Conservation (phyloP, 192 early-diverging fungal genomes). For the Podila horticola region DNA sequence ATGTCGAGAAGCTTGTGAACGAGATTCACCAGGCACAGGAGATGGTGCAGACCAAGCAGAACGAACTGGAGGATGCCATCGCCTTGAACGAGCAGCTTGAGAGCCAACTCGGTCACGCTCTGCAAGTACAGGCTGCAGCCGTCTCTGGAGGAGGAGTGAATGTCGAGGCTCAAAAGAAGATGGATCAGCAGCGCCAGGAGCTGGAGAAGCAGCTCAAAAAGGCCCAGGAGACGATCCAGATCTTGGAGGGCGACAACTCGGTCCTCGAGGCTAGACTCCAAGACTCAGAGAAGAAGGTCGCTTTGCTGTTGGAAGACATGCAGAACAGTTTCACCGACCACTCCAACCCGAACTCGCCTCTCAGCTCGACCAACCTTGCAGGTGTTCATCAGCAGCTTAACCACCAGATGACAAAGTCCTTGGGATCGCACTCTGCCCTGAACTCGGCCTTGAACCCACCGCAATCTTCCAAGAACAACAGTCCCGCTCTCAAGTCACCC, state of each 20-base stretch:
- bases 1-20: conserved; percentile 33
- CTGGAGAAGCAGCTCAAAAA: conserved; percentile 30
- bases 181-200: conserved; percentile 24
- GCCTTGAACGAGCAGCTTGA: not conserved
- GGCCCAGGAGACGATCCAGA: conserved; percentile 41
- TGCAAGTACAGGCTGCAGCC: conserved; percentile 5
- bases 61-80: not conserved
- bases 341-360: conserved; percentile 20
- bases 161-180: conserved; percentile 2
- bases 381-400: conserved; percentile 26
- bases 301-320: conserved; percentile 39
- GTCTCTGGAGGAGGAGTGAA: not conserved
- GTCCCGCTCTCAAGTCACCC: not conserved
- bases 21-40: conserved; percentile 37
- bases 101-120: conserved; percentile 1
- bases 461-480: not conserved
- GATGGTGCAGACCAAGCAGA: conserved; percentile 1
- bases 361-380: conserved; percentile 12
- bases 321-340: conserved; percentile 22
- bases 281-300: conserved; percentile 48
- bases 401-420: conserved; percentile 9
- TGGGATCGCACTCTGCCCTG: conserved; percentile 6
- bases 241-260: conserved; percentile 46
- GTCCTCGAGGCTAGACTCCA: conserved; percentile 33
- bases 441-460: conserved; percentile 1